phyloP scores from a whole-genome alignment of 31 red algal genomes.

The Porphyra umbilicalis region DNA sequence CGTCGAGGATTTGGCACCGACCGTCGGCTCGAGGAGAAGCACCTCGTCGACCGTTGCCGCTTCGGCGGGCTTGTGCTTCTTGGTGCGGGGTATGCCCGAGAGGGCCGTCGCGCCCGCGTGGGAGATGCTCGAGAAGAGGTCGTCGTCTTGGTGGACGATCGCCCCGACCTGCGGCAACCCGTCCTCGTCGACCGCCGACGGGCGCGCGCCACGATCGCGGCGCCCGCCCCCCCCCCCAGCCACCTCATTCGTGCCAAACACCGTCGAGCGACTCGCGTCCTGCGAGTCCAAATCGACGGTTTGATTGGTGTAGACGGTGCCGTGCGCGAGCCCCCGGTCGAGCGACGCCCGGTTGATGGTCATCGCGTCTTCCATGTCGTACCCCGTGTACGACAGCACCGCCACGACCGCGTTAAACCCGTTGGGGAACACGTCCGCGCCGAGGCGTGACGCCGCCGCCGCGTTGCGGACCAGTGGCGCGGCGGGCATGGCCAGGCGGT shows the following conservation, averaged over 20 bases:
- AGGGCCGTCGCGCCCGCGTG: not conserved
- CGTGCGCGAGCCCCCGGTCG: slow-evolving; percentile 76
- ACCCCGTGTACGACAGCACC: slow-evolving; percentile 84
- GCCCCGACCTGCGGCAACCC: slow-evolving; percentile 50
- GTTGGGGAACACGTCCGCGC: slow-evolving; percentile 68
- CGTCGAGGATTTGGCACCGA: no score
- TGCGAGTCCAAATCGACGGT: slow-evolving; percentile 46
- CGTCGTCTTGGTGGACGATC: slow-evolving; percentile 6
- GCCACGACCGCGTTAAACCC: slow-evolving; percentile 90
- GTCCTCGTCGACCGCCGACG: slow-evolving; percentile 39
- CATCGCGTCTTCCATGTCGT: slow-evolving; percentile 98
- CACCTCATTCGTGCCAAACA: not conserved
- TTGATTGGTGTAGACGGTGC: slow-evolving; percentile 52
- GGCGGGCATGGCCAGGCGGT: slow-evolving; percentile 63
- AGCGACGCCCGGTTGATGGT: slow-evolving; percentile 78
- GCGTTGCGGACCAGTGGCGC: slow-evolving; percentile 59
- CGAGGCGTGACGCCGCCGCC: slow-evolving; percentile 34
- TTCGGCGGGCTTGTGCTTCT: slow-evolving; percentile 38
- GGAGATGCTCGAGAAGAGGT: slow-evolving; percentile 3
- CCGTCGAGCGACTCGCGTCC: not conserved
- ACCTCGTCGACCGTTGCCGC: slow-evolving; percentile 58
- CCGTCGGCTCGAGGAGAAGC: slow-evolving; percentile 17
- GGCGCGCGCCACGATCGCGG: not conserved
- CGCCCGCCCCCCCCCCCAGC: no score
- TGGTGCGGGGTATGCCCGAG: not conserved